A percentile compares a stretch with the other conserved stretches of the same genome.
Evolutionary conservation across 2,329 filamentous ascomycete species (phyloP).

Genomic region (Decorospora gaudefroyi): DNA sequence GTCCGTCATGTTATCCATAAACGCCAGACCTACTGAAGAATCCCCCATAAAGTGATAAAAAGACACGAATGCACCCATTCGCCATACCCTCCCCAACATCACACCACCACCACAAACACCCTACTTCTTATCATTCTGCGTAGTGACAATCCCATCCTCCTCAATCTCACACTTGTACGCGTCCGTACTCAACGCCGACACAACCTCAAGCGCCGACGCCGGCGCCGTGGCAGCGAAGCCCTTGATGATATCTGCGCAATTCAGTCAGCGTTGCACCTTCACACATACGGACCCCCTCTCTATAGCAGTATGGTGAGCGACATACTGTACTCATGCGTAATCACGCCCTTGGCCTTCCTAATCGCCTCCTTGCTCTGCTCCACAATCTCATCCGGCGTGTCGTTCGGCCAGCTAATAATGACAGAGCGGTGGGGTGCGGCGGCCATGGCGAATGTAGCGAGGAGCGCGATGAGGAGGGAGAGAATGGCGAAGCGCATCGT

Average conservation of each 20-base stretch:
- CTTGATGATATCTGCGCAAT: slow-evolving; percentile 62
- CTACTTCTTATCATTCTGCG: slow-evolving; percentile 26
- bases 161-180: slow-evolving; percentile 71
- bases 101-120: too few relatives aligned
- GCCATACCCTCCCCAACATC: not conserved
- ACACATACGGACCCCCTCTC: not conserved
- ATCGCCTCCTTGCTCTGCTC: slow-evolving; percentile 73
- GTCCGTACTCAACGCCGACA: slow-evolving; percentile 66
- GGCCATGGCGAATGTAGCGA: slow-evolving; percentile 66
- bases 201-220: slow-evolving; percentile 67
- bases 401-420: slow-evolving; percentile 75
- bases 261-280: too few relatives aligned
- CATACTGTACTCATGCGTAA: slow-evolving; percentile 81
- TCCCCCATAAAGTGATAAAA: too few relatives aligned
- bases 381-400: slow-evolving; percentile 69
- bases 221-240: slow-evolving; percentile 78
- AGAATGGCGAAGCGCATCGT: slow-evolving; percentile 69
- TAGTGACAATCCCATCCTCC: slow-evolving; percentile 71
- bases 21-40: too few relatives aligned
- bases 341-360: slow-evolving; percentile 58
- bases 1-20: too few relatives aligned
- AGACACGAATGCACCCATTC: not conserved
- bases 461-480: slow-evolving; percentile 61
- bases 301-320: too few relatives aligned
- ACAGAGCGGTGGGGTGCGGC: slow-evolving; percentile 67